These are phyloP conservation scores for Ustilago nuda DNA, from an alignment of 1,284 basidiomycete species.

Conservation along the genomic window DNA sequence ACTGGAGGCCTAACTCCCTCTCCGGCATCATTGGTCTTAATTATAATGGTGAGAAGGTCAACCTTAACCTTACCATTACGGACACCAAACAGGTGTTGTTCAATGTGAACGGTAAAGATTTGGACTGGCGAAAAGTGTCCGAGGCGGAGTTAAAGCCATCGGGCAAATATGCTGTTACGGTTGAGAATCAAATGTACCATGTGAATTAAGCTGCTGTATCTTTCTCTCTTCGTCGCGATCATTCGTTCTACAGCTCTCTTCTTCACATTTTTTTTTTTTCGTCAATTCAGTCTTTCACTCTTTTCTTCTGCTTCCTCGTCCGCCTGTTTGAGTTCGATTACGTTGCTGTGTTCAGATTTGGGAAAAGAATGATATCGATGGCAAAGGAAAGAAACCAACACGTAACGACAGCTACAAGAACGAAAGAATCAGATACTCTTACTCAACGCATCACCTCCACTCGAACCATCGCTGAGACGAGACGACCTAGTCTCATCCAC, in stretches of 20 bases:
- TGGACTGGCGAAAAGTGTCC: constrained; percentile 23
- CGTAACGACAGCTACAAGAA: neutral
- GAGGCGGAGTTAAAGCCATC: neutral
- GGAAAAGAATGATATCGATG: neutral
- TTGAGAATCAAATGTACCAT: neutral
- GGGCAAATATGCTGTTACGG: constrained; percentile 1
- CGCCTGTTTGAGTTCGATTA: no score
- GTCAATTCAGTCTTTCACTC: no score
- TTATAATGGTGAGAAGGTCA: constrained; percentile 12
- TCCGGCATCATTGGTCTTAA: constrained; percentile 19
- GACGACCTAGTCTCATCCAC: neutral
- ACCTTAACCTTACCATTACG: constrained; percentile 32
- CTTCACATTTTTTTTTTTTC: no score
- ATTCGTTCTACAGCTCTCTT: no score
- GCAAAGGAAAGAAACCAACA: neutral
- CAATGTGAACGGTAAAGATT: constrained; percentile 16
- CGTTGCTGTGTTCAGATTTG: no score
- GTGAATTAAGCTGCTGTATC: no score
- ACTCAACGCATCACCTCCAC: neutral
- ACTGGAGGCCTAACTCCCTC: constrained; percentile 13
- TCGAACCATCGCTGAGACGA: neutral
- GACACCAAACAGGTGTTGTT: constrained; percentile 17
- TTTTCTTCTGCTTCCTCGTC: no score
- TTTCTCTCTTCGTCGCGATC: no score
- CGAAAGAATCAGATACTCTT: neutral